Base-by-base conservation (phyloP, 75 land plant species). In the Cryptomeria japonica region DNA sequence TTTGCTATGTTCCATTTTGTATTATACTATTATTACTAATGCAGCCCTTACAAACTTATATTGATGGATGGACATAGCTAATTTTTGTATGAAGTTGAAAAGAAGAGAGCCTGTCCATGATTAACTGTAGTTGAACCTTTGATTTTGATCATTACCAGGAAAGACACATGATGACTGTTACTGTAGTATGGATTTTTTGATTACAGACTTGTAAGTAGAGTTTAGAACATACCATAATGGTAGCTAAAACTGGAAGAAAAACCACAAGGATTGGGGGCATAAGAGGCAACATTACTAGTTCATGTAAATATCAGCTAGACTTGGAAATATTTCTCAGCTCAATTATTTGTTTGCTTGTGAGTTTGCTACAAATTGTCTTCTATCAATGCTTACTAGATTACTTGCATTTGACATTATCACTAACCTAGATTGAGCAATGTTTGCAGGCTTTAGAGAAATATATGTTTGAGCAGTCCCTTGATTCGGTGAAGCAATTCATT, bases 361-460 rank as follows among this genome's bases (percentile, higher is more conserved):
- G 51, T 82, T 82, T 47, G 51, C 32, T 46, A 31, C 86, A 84
- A 82, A 5, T 55, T 53, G 8, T 34, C 64, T 84, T 84, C 16
- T 84, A 28, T 53, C 36, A 18, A 7, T 84, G 64, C 56, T 18
- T 28, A 37, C 37, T 49, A 42, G 12, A 53, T 84, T 84, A 41
- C 18, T 34, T 84, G 25, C 22, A 25, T 55, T 32, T 14, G 39
- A 84, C n/a, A 31, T 53, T 84, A 37, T 13, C 15, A 19, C 5
- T 84, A 22, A 84, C 38, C 51, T 75, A 79, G 44, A 7, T 72
- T 70, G 44, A 36, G 12, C 41, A 44, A 79, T n/a, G 36, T 78
- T 44, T 91, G 86, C 94, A 95, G 95, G 95, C 96, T 5, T 85
- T 94, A 86, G 93, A 93, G 86, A 95, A 92, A 61, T 94, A 89